phyloP scores from a whole-genome alignment of 768 basidiomycete species.

The Panellus pusillus region DNA sequence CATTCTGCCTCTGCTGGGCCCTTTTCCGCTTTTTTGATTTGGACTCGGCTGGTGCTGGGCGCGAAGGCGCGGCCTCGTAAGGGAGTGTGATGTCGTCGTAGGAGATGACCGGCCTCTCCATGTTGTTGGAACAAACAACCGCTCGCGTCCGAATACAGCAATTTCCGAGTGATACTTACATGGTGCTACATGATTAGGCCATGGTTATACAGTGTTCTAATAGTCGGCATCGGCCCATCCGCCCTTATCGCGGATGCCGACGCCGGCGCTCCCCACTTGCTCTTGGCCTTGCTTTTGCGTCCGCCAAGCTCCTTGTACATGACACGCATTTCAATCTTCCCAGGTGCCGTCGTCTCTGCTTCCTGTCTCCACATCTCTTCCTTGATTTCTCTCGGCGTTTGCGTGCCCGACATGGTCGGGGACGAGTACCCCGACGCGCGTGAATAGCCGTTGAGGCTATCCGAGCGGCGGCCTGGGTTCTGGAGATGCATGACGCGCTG shows the following conservation, averaged over 20 bases:
- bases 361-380: constrained; percentile 74
- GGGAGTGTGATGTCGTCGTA: constrained; percentile 65
- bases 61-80: constrained; percentile 25
- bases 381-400: constrained; percentile 75
- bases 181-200: neutral
- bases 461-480: constrained; percentile 41
- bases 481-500: constrained; percentile 56
- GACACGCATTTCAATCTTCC: constrained; percentile 84
- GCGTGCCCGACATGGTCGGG: constrained; percentile 60
- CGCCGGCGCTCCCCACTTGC: constrained; percentile 56
- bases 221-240: constrained; percentile 52
- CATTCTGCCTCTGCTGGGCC: constrained; percentile 32
- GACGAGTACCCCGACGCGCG: constrained; percentile 51
- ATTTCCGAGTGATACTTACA: constrained; percentile 4
- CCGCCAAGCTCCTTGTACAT: constrained; percentile 91
- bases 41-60: constrained; percentile 22
- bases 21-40: constrained; percentile 60
- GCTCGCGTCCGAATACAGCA: constrained; percentile 1
- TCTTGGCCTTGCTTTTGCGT: constrained; percentile 74
- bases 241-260: constrained; percentile 70
- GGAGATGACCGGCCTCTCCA: constrained; percentile 49
- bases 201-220: constrained; percentile 16
- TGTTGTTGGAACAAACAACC: constrained; percentile 10
- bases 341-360: constrained; percentile 55
- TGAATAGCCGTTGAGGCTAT: constrained; percentile 30